phyloP scores from a whole-genome alignment of 768 basidiomycete genomes.

The Tulasnella sp. region DNA sequence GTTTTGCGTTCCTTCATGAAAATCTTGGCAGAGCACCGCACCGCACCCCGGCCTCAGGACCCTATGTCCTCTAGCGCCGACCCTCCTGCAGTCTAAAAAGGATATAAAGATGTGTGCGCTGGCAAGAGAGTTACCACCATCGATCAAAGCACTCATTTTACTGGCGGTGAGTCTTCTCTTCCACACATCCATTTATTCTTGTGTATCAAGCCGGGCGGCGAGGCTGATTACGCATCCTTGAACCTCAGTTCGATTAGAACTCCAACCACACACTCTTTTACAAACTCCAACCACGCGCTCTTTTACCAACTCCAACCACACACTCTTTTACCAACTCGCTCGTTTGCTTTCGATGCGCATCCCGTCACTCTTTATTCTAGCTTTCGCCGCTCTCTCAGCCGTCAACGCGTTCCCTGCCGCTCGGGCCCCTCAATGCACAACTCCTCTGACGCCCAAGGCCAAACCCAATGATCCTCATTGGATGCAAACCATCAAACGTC shows the following conservation, averaged over 20 bases:
- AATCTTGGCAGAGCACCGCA: too few relatives aligned
- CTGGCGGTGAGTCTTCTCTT: background rate
- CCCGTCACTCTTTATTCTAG: conserved; percentile 15
- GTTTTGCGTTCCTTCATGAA: too few relatives aligned
- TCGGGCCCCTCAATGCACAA: conserved; percentile 54
- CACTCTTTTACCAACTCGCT: background rate
- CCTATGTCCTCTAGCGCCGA: background rate
- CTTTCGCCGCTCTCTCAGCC: background rate
- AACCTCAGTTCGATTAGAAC: background rate
- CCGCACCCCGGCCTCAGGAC: background rate
- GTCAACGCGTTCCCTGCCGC: conserved; percentile 4
- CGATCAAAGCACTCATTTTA: background rate
- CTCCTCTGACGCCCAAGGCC: conserved; percentile 54
- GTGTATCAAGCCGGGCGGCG: background rate
- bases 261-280: too few relatives aligned
- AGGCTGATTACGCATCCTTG: background rate
- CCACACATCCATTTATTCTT: background rate
- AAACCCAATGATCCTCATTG: conserved; percentile 60
- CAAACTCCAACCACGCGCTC: too few relatives aligned
- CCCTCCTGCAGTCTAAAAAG: background rate
- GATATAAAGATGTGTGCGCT: background rate
- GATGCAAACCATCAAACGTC: conserved; percentile 69
- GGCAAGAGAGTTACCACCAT: background rate
- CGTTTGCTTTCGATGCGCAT: background rate
- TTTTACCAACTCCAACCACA: too few relatives aligned